Evolutionary conservation across 2,329 filamentous ascomycete genomes (phyloP), one percentile per base, ranked within the genome.

Genomic region (Alternaria arborescens): DNA sequence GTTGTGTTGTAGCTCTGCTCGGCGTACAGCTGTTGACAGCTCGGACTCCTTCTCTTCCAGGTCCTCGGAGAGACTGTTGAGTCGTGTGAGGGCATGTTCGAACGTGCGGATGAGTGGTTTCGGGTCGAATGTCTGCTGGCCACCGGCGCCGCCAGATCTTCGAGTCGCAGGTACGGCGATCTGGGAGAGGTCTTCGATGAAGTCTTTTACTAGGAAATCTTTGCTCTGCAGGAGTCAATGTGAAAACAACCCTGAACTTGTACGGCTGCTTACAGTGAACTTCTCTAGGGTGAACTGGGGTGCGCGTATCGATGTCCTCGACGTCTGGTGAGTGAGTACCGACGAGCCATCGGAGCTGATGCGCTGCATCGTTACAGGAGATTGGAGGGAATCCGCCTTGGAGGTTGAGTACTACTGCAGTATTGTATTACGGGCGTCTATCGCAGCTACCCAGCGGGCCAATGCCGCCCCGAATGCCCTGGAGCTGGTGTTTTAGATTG

Each of bases 191-290:
- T 90, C 88, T 78, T 99, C 96, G 71, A 99, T 90, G 77, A 99
- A 99, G 82, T 99, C 95, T 74, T 97, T 93, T 68, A 98, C 94
- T 65, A 98, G 97, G 75, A 98, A 99, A 81, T 98, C 95, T 71
- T 82, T 82, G 68, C 77, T 83, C 74, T 78, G 55, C 26, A 10
- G 40, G 43, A 30, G 57, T 72, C 54, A 72, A 64, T 50, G 43
- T 32, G 8, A 30, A 8, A 43, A 16, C 20, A 36, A 18, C n/a
- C 30, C 30, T 18, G 36, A 32, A 22, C 51, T 11, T 30, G 11
- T 12, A 34, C n/a, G 26, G 22, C 18, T 52, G 42, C 73, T 62
- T 62, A 81, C 78, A 46, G 82, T 81, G 77, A 86, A 86, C 58
- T 94, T 93, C 44, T 97, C 92, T 62, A 98, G 85, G 10, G 89